Percentiles rank a stretch among this genome's conserved stretches.
phyloP scores from a whole-genome alignment of 2,329 filamentous ascomycete genomes.

The Arthrocladium fulminans region DNA sequence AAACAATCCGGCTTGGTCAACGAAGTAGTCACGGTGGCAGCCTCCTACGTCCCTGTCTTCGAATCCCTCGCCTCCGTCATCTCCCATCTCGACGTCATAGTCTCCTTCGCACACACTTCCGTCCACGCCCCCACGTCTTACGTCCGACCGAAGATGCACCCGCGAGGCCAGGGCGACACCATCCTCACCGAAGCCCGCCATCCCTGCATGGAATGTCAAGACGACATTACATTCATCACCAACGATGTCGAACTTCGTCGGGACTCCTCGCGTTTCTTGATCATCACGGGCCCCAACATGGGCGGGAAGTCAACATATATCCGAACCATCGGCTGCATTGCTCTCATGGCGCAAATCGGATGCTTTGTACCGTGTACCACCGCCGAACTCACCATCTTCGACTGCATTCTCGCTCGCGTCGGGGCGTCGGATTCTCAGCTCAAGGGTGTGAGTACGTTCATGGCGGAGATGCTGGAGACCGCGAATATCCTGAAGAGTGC shows the following conservation, averaged over 20 bases:
- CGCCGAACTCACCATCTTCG: constrained; percentile 90
- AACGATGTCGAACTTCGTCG: constrained; percentile 82
- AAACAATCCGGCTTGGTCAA: constrained; percentile 84
- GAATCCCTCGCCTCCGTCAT: constrained; percentile 82
- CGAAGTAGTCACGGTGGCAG: constrained; percentile 86
- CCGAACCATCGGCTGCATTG: constrained; percentile 91
- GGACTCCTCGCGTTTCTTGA: constrained; percentile 76
- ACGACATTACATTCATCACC: constrained; percentile 96
- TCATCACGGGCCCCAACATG: constrained; percentile 98
- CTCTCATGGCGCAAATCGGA: constrained; percentile 91
- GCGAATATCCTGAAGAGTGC: constrained; percentile 97
- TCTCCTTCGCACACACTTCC: constrained; percentile 85
- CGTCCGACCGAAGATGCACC: constrained; percentile 80
- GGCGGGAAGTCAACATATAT: constrained; percentile 98
- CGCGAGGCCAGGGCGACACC: constrained; percentile 78
- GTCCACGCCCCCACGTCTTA: constrained; percentile 90
- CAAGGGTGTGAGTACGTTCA: constrained; percentile 96
- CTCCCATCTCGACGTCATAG: constrained; percentile 88
- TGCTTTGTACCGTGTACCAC: constrained; percentile 90
- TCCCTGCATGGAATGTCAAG: constrained; percentile 97
- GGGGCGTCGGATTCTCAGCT: constrained; percentile 94
- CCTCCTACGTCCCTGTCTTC: constrained; percentile 87
- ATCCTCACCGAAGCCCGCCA: constrained; percentile 88
- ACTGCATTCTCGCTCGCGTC: constrained; percentile 91
- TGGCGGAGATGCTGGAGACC: constrained; percentile 99